Evolutionary conservation across 2,329 filamentous ascomycete genomes (phyloP).

Genomic region (Sporothrix curviconia): DNA sequence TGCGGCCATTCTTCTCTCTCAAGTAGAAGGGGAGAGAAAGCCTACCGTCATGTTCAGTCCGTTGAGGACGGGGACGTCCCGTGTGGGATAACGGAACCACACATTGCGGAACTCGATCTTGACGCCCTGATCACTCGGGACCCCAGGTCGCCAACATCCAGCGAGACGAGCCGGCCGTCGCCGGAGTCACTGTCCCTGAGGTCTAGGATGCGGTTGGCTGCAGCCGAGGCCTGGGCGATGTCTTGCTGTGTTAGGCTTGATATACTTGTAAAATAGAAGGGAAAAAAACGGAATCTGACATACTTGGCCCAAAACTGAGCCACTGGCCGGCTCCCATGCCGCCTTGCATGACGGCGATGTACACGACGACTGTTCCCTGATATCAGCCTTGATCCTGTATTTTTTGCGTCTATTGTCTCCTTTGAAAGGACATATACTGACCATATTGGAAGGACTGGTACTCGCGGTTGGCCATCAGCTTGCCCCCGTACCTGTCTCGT

Average conservation of each 20-base stretch:
- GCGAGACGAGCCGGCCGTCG: constrained; percentile 23
- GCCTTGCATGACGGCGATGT: constrained; percentile 29
- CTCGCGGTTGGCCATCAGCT: constrained; percentile 26
- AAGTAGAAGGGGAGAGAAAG: constrained; percentile 2
- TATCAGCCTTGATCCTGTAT: too few relatives aligned
- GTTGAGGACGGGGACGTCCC: constrained; percentile 61
- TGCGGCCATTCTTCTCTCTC: too few relatives aligned
- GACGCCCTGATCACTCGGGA: constrained; percentile 25
- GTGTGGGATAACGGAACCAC: constrained; percentile 63
- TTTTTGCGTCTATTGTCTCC: too few relatives aligned
- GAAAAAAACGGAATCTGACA: background rate
- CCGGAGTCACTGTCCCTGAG: constrained; percentile 22
- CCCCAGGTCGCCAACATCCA: constrained; percentile 25
- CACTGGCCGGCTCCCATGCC: constrained; percentile 28
- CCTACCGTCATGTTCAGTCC: constrained; percentile 54
- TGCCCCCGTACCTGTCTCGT: constrained; percentile 24
- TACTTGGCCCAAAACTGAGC: constrained; percentile 29
- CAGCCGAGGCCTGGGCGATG: constrained; percentile 27
- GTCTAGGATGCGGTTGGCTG: constrained; percentile 27
- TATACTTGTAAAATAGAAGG: background rate
- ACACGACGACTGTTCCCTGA: constrained; percentile 29
- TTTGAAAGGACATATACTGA: background rate
- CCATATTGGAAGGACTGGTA: constrained; percentile 29
- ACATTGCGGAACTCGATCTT: constrained; percentile 61
- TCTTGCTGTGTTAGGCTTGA: constrained; percentile 18